phyloP scores from a whole-genome alignment of 2,329 filamentous ascomycete genomes.

The Epichloe sp. region DNA sequence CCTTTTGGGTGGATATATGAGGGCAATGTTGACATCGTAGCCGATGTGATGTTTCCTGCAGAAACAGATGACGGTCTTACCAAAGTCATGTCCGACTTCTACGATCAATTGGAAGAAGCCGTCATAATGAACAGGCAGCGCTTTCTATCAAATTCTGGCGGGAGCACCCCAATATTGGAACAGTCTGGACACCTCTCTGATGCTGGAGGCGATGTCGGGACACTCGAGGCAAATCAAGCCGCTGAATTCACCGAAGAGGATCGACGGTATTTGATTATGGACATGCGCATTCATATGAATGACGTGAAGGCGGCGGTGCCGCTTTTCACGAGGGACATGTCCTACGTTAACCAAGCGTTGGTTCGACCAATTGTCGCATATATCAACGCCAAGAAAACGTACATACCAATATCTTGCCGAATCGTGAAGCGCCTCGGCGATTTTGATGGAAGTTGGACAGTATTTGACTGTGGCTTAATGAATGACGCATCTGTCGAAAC shows the following conservation, averaged over 20 bases:
- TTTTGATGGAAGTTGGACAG: constrained; percentile 91
- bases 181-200: constrained; percentile 22
- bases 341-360: constrained; percentile 90
- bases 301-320: constrained; percentile 88
- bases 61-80: constrained; percentile 80
- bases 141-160: constrained; percentile 38
- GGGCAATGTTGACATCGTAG: constrained; percentile 90
- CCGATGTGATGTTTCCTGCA: constrained; percentile 86
- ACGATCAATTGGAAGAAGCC: constrained; percentile 87
- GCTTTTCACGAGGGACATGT: constrained; percentile 80
- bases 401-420: constrained; percentile 88
- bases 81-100: constrained; percentile 94
- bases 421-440: constrained; percentile 81
- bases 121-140: constrained; percentile 65
- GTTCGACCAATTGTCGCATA: constrained; percentile 95
- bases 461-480: constrained; percentile 88
- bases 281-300: constrained; percentile 88
- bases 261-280: constrained; percentile 78
- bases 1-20: constrained; percentile 98
- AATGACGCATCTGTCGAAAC: constrained; percentile 87
- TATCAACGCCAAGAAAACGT: constrained; percentile 89
- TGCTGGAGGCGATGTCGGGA: constrained; percentile 9
- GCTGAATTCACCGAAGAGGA: constrained; percentile 35
- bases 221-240: constrained; percentile 5
- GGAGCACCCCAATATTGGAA: constrained; percentile 14